Percentiles rank a stretch among this genome's conserved stretches.
Evolutionary conservation across 129 eudicot genomes (phyloP).

Genomic region (Rutidosis leptorrhynchoides): DNA sequence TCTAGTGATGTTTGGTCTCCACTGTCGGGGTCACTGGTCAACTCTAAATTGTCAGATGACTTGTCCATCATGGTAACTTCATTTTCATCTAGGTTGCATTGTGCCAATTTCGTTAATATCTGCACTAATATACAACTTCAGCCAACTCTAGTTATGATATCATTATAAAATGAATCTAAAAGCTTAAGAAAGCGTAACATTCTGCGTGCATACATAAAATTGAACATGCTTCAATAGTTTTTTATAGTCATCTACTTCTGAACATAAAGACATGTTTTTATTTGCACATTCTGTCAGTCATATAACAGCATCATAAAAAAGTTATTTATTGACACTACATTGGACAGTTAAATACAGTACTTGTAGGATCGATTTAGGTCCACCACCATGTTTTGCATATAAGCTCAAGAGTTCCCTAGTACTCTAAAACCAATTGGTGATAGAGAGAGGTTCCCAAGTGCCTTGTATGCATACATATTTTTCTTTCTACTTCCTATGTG

Average conservation of each 20-base stretch:
- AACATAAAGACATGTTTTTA: neutral
- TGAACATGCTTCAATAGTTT: neutral
- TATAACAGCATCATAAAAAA: neutral
- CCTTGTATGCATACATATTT: no score
- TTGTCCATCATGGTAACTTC: slow-evolving; percentile 35
- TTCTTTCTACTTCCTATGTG: no score
- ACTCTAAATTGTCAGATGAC: slow-evolving; percentile 30
- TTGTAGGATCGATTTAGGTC: no score
- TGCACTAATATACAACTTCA: neutral
- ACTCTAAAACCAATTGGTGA: no score
- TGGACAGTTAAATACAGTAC: neutral
- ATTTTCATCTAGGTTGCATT: slow-evolving; percentile 37
- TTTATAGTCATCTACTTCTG: neutral
- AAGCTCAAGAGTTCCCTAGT: no score
- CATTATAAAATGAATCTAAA: neutral
- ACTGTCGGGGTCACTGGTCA: slow-evolving; percentile 22
- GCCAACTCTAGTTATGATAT: slow-evolving; percentile 16
- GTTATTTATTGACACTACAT: neutral
- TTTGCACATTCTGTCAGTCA: neutral
- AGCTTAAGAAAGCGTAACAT: neutral
- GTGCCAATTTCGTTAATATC: slow-evolving; percentile 18
- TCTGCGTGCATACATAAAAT: neutral
- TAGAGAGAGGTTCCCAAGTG: no score
- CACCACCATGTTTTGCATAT: no score
- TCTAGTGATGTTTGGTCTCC: slow-evolving; percentile 28